Base-by-base conservation (phyloP, 352 stramenopile genomes). In the Phytophthora pini region DNA sequence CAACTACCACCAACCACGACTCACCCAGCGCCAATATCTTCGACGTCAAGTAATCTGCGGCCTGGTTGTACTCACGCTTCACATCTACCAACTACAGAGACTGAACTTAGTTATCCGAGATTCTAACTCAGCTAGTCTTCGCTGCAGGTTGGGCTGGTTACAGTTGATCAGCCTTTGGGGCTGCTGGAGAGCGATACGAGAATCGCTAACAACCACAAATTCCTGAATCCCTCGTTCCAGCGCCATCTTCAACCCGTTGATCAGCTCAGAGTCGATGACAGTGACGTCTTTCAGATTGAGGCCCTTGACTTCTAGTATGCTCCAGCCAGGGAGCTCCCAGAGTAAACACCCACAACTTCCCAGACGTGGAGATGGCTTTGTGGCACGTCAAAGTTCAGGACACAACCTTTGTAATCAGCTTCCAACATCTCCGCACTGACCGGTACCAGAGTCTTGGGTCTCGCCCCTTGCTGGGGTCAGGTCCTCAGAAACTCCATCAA, bases 331-430 rank as follows among this genome's bases (percentile, higher is more conserved):
- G 0, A 56, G n/a, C n/a, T 63, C 0, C 56, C 56, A 64, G 4
- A 51, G 11, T 5, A 64, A n/a, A 39, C 56, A 64, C 5, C 56
- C 46, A 12, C 47, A 54, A n/a, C 48, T 60, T 1, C 48, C 48
- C 3, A 29, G 13, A 2, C 40, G 40, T 17, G 17, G 17, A 17
- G 1, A 64, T 1, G 26, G 44, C 27, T 64, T 56, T 5, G 56
- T 45, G 0, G 56, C 46, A n/a, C 45, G 13, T 64, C 56, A 9
- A 64, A 57, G 24, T 34, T 64, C 20, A 64, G 54, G 22, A 61
- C 41, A 10, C 10, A n/a, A 1, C 43, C 54, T 15, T 40, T 1
- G 13, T 39, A 61, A 8, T 54, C 54, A 3, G 54, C 6, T 17
- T 40, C 56, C 1, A 59, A 6, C 57, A 60, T 66, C 15, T 60